Evolutionary conservation across 1,139 yeast genomes (phyloP).

Genomic region (Candida sp.): DNA sequence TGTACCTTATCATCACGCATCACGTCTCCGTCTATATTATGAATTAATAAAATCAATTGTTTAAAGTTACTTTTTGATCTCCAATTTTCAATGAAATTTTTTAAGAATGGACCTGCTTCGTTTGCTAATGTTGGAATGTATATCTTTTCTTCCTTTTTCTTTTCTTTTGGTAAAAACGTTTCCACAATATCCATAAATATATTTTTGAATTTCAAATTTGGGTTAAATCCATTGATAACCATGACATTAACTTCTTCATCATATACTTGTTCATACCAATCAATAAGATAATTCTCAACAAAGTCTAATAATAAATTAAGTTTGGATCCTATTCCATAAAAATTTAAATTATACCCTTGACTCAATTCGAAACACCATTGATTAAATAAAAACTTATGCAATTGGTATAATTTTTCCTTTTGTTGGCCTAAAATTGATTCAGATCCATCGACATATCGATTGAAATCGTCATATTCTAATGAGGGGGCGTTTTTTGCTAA

Average conservation of each 20-base stretch:
- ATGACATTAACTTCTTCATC: conserved; percentile 33
- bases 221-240: conserved; percentile 84
- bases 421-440: conserved; percentile 41
- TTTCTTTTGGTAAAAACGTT: conserved; percentile 22
- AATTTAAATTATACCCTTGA: conserved; percentile 72
- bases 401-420: conserved; percentile 25
- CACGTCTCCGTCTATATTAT: conserved; percentile 80
- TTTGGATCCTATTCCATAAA: conserved; percentile 91
- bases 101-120: conserved; percentile 42
- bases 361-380: conserved; percentile 84
- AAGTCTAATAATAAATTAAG: conserved; percentile 58
- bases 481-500: conserved; percentile 66
- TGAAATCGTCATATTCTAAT: conserved; percentile 61
- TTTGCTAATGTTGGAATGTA: conserved; percentile 36
- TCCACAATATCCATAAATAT: conserved; percentile 45
- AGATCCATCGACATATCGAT: conserved; percentile 43
- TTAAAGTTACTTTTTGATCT: conserved; percentile 9
- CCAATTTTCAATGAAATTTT: conserved; percentile 22
- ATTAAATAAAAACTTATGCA: conserved; percentile 57
- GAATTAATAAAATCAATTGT: conserved; percentile 58
- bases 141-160: conserved; percentile 15
- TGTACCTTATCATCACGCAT: conserved; percentile 71
- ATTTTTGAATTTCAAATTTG: conserved; percentile 61
- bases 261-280: conserved; percentile 26
- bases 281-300: conserved; percentile 46